phyloP scores from a whole-genome alignment of 2,329 filamentous ascomycete species.

The Sporothrix globosa region DNA sequence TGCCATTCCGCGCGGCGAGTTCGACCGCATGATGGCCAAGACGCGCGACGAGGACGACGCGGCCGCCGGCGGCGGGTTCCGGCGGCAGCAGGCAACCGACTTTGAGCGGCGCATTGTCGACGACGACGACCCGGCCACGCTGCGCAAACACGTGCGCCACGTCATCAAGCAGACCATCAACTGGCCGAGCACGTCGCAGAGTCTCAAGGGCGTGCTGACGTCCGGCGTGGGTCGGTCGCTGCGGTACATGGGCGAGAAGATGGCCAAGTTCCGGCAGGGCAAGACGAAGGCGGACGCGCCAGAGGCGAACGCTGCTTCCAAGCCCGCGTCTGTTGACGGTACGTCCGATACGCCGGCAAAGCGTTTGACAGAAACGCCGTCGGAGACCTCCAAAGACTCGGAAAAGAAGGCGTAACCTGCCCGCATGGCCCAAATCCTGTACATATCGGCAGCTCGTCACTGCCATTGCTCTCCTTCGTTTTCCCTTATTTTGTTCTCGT shows the following conservation, averaged over 20 bases:
- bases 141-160: slow-evolving; percentile 70
- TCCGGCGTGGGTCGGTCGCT: slow-evolving; percentile 70
- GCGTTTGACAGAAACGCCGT: neutral
- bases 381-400: neutral
- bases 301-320: neutral
- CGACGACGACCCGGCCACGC: slow-evolving; percentile 66
- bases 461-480: neutral
- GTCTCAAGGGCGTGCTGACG: slow-evolving; percentile 79
- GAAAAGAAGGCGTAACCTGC: slow-evolving; percentile 4
- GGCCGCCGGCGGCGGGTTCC: slow-evolving; percentile 62
- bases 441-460: neutral
- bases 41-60: slow-evolving; percentile 65
- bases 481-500: neutral
- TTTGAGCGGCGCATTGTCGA: slow-evolving; percentile 85
- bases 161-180: slow-evolving; percentile 86
- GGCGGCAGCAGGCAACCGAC: slow-evolving; percentile 73
- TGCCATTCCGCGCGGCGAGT: slow-evolving; percentile 79
- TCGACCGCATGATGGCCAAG: slow-evolving; percentile 80
- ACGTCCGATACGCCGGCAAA: neutral
- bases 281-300: slow-evolving; percentile 5
- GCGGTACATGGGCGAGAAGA: slow-evolving; percentile 83
- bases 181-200: slow-evolving; percentile 91
- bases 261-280: slow-evolving; percentile 62
- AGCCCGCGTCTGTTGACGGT: neutral
- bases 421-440: neutral